Base-by-base conservation (phyloP, 768 basidiomycete species). In the Lenzites betulinus region DNA sequence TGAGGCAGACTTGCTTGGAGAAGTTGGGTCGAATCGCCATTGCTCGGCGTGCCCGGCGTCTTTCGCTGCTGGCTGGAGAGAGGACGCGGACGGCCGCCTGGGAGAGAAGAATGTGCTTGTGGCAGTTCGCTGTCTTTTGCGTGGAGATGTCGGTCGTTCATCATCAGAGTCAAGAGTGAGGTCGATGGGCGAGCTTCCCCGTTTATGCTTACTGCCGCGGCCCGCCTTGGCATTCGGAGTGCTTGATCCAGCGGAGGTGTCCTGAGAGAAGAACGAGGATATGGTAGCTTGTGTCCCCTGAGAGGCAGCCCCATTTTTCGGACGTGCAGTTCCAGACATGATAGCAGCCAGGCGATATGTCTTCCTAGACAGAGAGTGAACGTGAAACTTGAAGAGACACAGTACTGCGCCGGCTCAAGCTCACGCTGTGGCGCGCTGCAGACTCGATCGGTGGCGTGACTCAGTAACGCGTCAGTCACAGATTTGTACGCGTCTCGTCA, bases 141-240 rank as follows among this genome's bases (percentile, higher is more conserved):
- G 23, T 20, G 59, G 58, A 5, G 63, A 59, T 1, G 43, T 5
- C 11, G 2, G 11, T 11, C 25, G 30, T 8, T 64, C 63, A 7
- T 54, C 59, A 18, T 62, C 66, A 1, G 66, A 67, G 30, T 79
- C 81, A 26, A 67, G 54, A 12, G 87, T 86, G 63, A 88, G 72
- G 74, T 88, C 87, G 55, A 88, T 82, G 18, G 77, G 76, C 63
- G 68, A 55, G 56, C 50, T 41, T 7, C 70, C 56, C 35, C 79
- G 50, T 26, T 56, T 59, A 35, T 43, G 42, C 46, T 61, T 57
- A 33, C 43, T 33, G 16, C 25, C 26, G 8, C 44, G n/a, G n/a
- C n/a, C 25, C 58, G 51, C 20, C 18, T 46, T 44, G 5, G 16
- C 43, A 20, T 39, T 54, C 48, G 65, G 30, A 30, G 67, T 60